Conservation (phyloP, 2,329 filamentous ascomycete species). For the Kalmusia sp. region DNA sequence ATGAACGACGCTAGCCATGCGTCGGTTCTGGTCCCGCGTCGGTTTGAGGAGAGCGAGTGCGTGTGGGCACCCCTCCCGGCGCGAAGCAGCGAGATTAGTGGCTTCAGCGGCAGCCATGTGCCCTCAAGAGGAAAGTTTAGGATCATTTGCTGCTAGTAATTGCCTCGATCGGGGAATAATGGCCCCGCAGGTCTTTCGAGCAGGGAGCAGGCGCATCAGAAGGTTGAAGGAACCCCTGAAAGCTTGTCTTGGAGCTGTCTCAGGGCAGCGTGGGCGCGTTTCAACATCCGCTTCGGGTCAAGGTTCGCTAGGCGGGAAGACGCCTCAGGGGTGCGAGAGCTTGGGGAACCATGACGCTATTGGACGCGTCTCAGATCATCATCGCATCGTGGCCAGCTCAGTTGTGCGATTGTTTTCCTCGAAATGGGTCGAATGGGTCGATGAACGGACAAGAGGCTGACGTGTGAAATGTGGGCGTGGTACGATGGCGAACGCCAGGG, state of each 20-base stretch:
- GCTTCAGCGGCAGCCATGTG: slow-evolving; percentile 9
- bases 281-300: slow-evolving; percentile 37
- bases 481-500: slow-evolving; percentile 12
- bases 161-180: slow-evolving; percentile 21
- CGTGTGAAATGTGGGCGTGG: not conserved
- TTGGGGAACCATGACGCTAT: slow-evolving; percentile 19
- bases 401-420: not conserved
- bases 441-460: slow-evolving; percentile 11
- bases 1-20: slow-evolving; percentile 46
- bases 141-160: slow-evolving; percentile 24
- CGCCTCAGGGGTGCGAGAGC: slow-evolving; percentile 37
- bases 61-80: slow-evolving; percentile 24
- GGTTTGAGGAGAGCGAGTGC: slow-evolving; percentile 42
- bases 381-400: not conserved
- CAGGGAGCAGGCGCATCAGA: slow-evolving; percentile 24
- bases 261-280: slow-evolving; percentile 39
- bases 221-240: slow-evolving; percentile 29
- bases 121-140: slow-evolving; percentile 24
- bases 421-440: not conserved
- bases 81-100: slow-evolving; percentile 37
- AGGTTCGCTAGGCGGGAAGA: slow-evolving; percentile 28
- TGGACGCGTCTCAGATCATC: slow-evolving; percentile 9
- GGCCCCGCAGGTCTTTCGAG: slow-evolving; percentile 7
- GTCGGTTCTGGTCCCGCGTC: slow-evolving; percentile 43
- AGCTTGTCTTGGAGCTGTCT: slow-evolving; percentile 45